Evolutionary conservation across 129 eudicot species (phyloP).

Genomic region (Pulicaria dysenterica): DNA sequence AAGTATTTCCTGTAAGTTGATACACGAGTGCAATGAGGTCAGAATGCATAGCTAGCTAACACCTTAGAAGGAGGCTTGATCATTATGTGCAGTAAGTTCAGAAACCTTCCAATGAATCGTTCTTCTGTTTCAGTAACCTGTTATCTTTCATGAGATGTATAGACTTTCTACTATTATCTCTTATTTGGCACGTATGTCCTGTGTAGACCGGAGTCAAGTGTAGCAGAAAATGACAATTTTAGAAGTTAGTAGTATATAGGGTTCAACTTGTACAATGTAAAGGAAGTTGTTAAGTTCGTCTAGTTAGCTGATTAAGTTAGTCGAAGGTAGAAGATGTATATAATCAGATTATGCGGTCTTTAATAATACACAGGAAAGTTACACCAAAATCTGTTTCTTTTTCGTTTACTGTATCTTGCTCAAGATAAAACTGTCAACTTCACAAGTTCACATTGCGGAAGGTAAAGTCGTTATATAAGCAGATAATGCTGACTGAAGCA

Average conservation of each 20-base stretch:
- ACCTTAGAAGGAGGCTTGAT: background rate
- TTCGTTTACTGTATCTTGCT: too few species aligned
- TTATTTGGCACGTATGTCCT: background rate
- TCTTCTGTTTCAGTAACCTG: background rate
- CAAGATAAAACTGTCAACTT: too few species aligned
- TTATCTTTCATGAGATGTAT: background rate
- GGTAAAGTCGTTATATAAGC: background rate
- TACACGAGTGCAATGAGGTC: background rate
- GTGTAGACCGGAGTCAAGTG: background rate
- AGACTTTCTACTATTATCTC: background rate
- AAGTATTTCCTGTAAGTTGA: background rate
- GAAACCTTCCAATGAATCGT: background rate
- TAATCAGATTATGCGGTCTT: too few species aligned
- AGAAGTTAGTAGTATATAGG: too few species aligned
- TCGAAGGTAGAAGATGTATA: too few species aligned
- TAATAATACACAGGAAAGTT: too few species aligned
- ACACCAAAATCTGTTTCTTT: too few species aligned
- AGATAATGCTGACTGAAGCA: conserved; percentile 2
- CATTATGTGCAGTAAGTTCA: conserved; percentile 7
- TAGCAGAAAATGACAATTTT: too few species aligned
- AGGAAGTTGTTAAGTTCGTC: too few species aligned
- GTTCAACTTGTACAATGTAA: too few species aligned
- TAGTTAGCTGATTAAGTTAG: too few species aligned
- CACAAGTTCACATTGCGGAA: background rate
- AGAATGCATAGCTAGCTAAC: background rate